Conservation (phyloP, 106 monocot species). For the Acanthochlamys bracteata region DNA sequence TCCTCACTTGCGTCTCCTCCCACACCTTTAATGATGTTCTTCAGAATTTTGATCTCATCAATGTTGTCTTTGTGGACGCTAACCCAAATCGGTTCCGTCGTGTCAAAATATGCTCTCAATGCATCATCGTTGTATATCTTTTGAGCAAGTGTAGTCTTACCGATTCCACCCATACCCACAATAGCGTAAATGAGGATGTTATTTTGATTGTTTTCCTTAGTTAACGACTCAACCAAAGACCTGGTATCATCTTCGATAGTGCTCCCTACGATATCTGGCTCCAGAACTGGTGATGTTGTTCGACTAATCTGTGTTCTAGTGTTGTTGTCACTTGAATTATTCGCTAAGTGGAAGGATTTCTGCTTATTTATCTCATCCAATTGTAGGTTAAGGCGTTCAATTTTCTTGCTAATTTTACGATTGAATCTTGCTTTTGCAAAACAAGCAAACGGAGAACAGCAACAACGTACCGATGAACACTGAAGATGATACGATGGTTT, state of each 20-base stretch:
- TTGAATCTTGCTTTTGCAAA: background rate
- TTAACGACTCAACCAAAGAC: conserved; percentile 19
- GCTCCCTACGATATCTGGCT: conserved; percentile 18
- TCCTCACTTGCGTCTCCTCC: conserved; percentile 13
- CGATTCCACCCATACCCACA: conserved; percentile 34
- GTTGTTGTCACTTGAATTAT: background rate
- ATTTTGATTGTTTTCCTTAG: background rate
- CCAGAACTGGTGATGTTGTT: conserved; percentile 3
- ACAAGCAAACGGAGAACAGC: background rate
- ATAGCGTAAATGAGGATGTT: conserved; percentile 14
- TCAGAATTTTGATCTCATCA: conserved; percentile 16
- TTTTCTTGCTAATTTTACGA: conserved; percentile 1
- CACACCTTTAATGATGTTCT: conserved; percentile 8
- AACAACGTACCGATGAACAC: background rate
- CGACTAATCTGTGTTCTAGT: background rate
- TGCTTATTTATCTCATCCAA: conserved; percentile 6
- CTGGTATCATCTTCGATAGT: conserved; percentile 17
- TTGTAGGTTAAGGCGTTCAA: background rate
- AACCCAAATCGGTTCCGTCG: conserved; percentile 10
- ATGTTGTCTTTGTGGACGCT: conserved; percentile 12
- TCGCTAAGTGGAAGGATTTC: conserved; percentile 6
- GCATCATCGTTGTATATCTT: conserved; percentile 13
- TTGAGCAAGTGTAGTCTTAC: conserved; percentile 40
- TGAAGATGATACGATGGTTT: background rate
- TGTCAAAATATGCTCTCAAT: conserved; percentile 1